Evolutionary conservation across 164 flowering plant species (phyloP), one percentile per base, ranked within the genome.

Genomic region (Umbilicus rupestris): DNA sequence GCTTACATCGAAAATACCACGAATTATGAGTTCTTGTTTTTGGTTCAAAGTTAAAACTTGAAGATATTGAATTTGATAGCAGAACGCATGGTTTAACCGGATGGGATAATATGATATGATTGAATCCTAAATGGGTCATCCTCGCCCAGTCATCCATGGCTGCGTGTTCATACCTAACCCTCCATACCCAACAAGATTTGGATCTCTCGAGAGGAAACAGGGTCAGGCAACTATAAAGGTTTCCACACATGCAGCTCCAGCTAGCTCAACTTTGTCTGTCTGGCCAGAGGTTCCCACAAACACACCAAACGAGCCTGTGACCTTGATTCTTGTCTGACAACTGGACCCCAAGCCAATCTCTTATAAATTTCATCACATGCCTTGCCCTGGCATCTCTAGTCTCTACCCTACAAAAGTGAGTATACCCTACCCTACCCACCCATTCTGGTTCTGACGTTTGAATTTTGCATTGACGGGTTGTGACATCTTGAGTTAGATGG

Each of bases 251-350:
- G 8, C 16, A 46, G 55, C 7, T 49, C 28, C 55, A 49, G n/a
- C 57, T 50, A 7, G 57, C 9, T 50, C 19, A 6, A 47, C 52
- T 24, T 19, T 50, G 29, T 20, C 29, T 50, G 12, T 8, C 29
- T 50, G 57, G 57, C 57, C 57, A 50, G 2, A 50, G 15, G 28
- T 50, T 28, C 57, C 57, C 28, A 49, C 57, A 22, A 26, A 50
- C 57, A 50, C 57, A 50, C 57, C 29, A 47, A 50, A 26, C 22
- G 57, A 50, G 28, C 57, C 22, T 50, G 57, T 50, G 57, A 50
- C 14, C 22, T 20, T 28, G n/a, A n/a, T n/a, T n/a, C n/a, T n/a
- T n/a, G 57, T 28, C 57, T 50, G 57, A 50, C 57, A 50, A 12
- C 22, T 22, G 57, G 15, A 50, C 57, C 57, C 52, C 57, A 1